Evolutionary conservation across 2,329 filamentous ascomycete species (phyloP), one percentile per base, ranked within the genome.

Genomic region (Septoria linicola): DNA sequence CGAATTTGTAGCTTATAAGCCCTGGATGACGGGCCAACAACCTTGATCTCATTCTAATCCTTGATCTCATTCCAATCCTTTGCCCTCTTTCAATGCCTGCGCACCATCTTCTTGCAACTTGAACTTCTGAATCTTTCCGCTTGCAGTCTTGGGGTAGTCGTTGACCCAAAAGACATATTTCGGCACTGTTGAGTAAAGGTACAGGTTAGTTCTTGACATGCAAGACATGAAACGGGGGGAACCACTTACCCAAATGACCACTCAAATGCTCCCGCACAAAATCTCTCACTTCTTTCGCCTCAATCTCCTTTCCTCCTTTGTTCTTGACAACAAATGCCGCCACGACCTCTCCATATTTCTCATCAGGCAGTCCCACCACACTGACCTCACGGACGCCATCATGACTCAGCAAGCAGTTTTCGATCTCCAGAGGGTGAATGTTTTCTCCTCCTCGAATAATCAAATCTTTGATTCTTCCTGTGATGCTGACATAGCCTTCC

Each of bases 381-480:
- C 85, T 88, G 2, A 83, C 89, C 58, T 96, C 89, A 11, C 78
- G 76, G 0, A 97, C 77, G 3, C 77, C 76, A 1, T 81, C 77
- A 65, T 92, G 84, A 34, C 81, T 80, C 55, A 95, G 83, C 4
- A 97, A 77, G 59, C 84, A 92, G 66, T 95, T 91, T 69, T 99
- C 93, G 2, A 97, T 79, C 69, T 97, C 93, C 4, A 96, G 76
- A 0, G 93, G 93, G 68, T 96, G 89, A 49, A 96, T 96, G 68
- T 99, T 99, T 69, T 97, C 93, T 19, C 93, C 93, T 21, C 88
- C 92, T 20, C 89, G 82, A 66, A 97, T 97, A 62, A 99, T 96
- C 48, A 97, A 72, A 67, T 99, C 93, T 31, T 97, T 97, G 66
- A 96, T 92, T 13, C 91, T 79, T 2, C 91, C 89, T 1, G 90